Percentiles rank a stretch among this genome's conserved stretches.
Conservation (phyloP, 345 rosid species). For the Murraya koenigii region DNA sequence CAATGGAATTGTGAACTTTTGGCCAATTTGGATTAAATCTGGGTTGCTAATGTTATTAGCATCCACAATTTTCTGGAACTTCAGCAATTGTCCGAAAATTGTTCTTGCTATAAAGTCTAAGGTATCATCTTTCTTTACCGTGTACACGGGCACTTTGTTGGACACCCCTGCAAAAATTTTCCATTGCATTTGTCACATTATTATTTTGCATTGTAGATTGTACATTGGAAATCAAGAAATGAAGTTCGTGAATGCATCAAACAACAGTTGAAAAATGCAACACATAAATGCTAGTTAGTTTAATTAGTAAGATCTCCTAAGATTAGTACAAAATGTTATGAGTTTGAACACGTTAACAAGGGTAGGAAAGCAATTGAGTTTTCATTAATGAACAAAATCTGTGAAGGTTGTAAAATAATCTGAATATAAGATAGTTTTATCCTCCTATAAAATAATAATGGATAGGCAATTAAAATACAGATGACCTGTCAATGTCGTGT, state of each 20-base stretch:
- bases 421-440: no score
- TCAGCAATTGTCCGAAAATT: conserved; percentile 27
- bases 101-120: conserved; percentile 27
- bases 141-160: conserved; percentile 24
- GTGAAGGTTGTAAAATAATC: no score
- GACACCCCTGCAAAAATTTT: conserved; percentile 22
- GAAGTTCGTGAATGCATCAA: no score
- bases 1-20: conserved; percentile 34
- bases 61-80: conserved; percentile 15
- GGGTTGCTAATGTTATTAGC: conserved; percentile 21
- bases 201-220: no score
- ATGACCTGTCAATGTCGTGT: background rate
- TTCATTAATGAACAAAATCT: background rate
- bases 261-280: no score
- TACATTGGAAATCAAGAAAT: no score
- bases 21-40: conserved; percentile 17
- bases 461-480: background rate
- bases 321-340: no score
- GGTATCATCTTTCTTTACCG: conserved; percentile 26
- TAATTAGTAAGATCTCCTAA: no score
- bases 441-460: background rate
- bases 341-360: no score
- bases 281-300: no score
- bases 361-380: no score
- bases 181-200: background rate